A percentile compares a stretch with the other conserved stretches of the same genome.
Evolutionary conservation across 2,329 filamentous ascomycete species (phyloP).

Genomic region (Diaporthe australafricana): DNA sequence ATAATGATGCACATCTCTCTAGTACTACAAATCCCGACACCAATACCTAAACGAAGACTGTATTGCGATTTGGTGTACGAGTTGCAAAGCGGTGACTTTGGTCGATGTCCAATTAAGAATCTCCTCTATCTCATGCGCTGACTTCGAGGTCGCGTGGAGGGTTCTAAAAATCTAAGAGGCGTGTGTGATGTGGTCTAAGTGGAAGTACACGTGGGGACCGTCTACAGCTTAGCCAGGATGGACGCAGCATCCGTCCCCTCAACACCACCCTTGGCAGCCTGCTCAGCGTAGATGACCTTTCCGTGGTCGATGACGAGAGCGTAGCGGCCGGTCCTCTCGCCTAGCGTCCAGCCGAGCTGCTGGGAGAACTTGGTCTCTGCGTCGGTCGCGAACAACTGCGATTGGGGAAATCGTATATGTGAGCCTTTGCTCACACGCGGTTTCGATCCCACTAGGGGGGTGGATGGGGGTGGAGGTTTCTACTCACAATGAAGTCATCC

Average conservation of each 20-base stretch:
- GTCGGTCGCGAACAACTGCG: constrained; percentile 81
- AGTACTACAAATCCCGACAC: constrained; percentile 5
- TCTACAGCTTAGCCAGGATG: constrained; percentile 65
- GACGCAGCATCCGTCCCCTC: constrained; percentile 64
- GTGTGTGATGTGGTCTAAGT: background rate
- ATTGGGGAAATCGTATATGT: constrained; percentile 16
- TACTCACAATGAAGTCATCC: constrained; percentile 70
- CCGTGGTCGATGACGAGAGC: constrained; percentile 86
- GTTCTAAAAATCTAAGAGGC: constrained; percentile 30
- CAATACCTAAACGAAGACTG: constrained; percentile 11
- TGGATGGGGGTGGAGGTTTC: background rate
- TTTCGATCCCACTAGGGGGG: background rate
- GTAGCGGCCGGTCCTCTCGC: constrained; percentile 81
- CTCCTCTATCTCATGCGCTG: constrained; percentile 9
- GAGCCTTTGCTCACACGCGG: constrained; percentile 8
- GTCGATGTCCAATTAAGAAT: constrained; percentile 8
- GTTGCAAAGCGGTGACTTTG: background rate
- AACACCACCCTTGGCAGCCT: constrained; percentile 61
- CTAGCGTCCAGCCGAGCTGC: constrained; percentile 80
- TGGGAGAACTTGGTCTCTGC: constrained; percentile 76
- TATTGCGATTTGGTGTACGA: background rate
- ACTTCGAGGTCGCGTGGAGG: constrained; percentile 7
- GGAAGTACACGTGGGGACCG: background rate
- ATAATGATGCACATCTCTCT: background rate
- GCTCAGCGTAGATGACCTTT: constrained; percentile 85